A percentile compares a stretch with the other conserved stretches of the same genome.
Evolutionary conservation across 2,329 filamentous ascomycete genomes (phyloP).

Genomic region (Samsoniella hepiali): DNA sequence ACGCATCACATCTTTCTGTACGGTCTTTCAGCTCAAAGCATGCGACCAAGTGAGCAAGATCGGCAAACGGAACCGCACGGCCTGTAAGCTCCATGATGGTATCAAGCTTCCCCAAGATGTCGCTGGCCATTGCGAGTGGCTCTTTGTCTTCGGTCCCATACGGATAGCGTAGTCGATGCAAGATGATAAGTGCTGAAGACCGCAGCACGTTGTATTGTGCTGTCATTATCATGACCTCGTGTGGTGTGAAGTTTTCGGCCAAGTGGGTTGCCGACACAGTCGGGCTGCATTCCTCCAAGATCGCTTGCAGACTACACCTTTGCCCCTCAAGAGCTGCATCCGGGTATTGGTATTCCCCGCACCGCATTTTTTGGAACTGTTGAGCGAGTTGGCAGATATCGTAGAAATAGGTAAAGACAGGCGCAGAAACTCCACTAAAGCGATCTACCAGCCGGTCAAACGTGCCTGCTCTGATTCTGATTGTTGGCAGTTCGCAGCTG

Average conservation of each 20-base stretch:
- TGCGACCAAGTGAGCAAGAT: conserved; percentile 16
- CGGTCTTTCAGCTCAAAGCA: conserved; percentile 14
- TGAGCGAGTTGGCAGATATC: conserved; percentile 16
- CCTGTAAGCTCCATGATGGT: conserved; percentile 11
- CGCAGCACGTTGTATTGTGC: conserved; percentile 10
- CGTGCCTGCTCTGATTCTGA: conserved; percentile 2
- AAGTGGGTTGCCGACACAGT: conserved; percentile 1
- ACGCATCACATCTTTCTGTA: conserved; percentile 1
- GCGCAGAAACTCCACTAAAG: conserved; percentile 18
- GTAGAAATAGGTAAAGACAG: conserved; percentile 16
- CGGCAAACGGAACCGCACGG: conserved; percentile 18
- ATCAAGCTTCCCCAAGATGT: conserved; percentile 15
- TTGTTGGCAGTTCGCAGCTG: conserved; percentile 11
- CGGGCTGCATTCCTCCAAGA: not conserved
- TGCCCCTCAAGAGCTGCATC: not conserved
- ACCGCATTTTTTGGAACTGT: not conserved
- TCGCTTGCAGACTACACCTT: not conserved
- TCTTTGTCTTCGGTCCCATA: conserved; percentile 7
- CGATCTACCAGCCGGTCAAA: conserved; percentile 13
- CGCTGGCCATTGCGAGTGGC: not conserved
- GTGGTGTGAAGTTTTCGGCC: not conserved
- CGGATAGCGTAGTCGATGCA: conserved; percentile 15
- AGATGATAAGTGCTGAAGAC: conserved; percentile 9
- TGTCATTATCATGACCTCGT: conserved; percentile 15
- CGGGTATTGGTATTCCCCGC: not conserved